Percentiles rank a stretch among this genome's conserved stretches.
phyloP scores from a whole-genome alignment of 768 basidiomycete species.

The Mrakia gelida region DNA sequence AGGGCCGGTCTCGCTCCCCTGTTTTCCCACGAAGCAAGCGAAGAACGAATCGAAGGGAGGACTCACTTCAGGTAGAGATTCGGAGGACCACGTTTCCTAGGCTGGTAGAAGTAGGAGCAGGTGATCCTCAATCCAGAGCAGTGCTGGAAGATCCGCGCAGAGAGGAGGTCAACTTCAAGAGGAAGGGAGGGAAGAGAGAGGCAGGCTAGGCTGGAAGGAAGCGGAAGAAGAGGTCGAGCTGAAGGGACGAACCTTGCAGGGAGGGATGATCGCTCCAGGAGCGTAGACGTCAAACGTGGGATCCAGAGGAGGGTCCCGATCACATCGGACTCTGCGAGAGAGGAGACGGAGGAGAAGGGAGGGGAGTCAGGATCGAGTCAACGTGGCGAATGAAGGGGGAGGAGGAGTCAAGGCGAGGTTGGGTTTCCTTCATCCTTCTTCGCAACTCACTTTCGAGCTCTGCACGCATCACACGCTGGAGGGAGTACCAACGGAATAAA shows the following conservation, averaged over 20 bases:
- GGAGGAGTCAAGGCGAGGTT: too few relatives aligned
- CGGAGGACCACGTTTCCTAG: constrained; percentile 88
- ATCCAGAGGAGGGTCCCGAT: constrained; percentile 36
- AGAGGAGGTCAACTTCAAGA: constrained; percentile 53
- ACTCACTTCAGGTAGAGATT: constrained; percentile 59
- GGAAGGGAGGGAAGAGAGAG: constrained; percentile 73
- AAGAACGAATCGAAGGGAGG: too few relatives aligned
- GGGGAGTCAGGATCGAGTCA: not conserved
- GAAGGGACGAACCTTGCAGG: constrained; percentile 34
- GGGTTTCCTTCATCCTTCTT: too few relatives aligned
- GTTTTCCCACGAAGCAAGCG: not conserved
- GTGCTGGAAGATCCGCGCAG: constrained; percentile 49
- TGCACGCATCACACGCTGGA: constrained; percentile 35
- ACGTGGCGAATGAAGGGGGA: too few relatives aligned
- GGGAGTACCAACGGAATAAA: not conserved
- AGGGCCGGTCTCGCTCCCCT: not conserved
- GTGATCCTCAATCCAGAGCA: constrained; percentile 74
- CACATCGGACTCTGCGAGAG: constrained; percentile 39
- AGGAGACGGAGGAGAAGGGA: not conserved
- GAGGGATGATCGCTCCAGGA: constrained; percentile 33
- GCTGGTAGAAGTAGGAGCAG: constrained; percentile 88
- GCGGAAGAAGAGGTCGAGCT: constrained; percentile 32
- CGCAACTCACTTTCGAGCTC: constrained; percentile 40
- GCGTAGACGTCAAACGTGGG: constrained; percentile 8
- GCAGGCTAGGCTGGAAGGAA: not conserved